Percentiles rank a stretch among this genome's conserved stretches.
phyloP scores from a whole-genome alignment of 805 yeast species.

The Hanseniaspora hatyaiensis region DNA sequence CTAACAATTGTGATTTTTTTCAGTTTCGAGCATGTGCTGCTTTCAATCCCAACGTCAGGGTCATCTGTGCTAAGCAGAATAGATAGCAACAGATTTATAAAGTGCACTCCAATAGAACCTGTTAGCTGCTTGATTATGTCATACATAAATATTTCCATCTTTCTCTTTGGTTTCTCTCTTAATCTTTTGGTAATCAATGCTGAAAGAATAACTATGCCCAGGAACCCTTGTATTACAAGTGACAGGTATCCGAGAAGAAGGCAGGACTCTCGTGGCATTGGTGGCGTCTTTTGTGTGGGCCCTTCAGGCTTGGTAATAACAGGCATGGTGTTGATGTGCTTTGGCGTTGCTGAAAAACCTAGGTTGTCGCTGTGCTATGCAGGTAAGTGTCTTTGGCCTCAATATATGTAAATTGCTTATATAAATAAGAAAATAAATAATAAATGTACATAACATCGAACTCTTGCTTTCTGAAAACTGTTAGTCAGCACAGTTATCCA shows the following conservation, averaged over 20 bases:
- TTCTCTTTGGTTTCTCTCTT: slow-evolving; percentile 70
- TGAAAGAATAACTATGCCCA: slow-evolving; percentile 68
- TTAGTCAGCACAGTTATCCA: no score
- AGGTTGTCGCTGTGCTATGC: no score
- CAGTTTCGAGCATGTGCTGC: background rate
- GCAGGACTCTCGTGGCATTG: slow-evolving; percentile 31
- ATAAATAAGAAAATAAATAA: no score
- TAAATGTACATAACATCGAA: no score
- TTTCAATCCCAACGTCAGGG: background rate
- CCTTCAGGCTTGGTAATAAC: slow-evolving; percentile 14
- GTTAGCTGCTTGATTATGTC: slow-evolving; percentile 83
- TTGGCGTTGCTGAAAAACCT: no score
- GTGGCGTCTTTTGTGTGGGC: slow-evolving; percentile 3
- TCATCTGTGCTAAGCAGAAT: slow-evolving; percentile 38
- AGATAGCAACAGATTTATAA: slow-evolving; percentile 62
- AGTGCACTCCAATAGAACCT: slow-evolving; percentile 78
- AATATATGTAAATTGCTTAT: no score
- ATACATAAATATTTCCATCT: slow-evolving; percentile 77
- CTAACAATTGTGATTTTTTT: slow-evolving; percentile 1
- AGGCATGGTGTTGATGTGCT: slow-evolving; percentile 15
- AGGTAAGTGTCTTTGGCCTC: no score
- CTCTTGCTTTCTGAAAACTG: no score
- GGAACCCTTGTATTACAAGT: slow-evolving; percentile 55
- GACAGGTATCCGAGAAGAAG: slow-evolving; percentile 79
- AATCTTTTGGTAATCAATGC: slow-evolving; percentile 64